Percentiles rank a stretch among this genome's conserved stretches.
phyloP scores from a whole-genome alignment of 345 rosid species.

The Noccaea bulbosa region DNA sequence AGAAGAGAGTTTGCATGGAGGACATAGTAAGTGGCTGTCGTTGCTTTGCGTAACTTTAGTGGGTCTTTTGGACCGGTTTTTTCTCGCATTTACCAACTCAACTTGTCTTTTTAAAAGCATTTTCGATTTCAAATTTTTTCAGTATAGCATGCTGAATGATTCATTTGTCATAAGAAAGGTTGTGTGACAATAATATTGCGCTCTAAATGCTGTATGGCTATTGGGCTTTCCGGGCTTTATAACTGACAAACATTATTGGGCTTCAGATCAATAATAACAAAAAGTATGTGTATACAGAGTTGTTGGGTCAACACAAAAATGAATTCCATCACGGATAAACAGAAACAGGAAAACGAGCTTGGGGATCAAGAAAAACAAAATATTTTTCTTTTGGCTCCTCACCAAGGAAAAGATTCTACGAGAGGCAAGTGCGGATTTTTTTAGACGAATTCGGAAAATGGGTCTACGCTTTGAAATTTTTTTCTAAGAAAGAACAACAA shows the following conservation, averaged over 20 bases:
- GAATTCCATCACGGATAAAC: background rate
- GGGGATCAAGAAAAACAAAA: conserved; percentile 14
- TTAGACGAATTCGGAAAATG: background rate
- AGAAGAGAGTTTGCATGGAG: conserved; percentile 31
- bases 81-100: conserved; percentile 32
- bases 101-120: background rate
- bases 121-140: too few relatives aligned
- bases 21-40: conserved; percentile 21
- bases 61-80: conserved; percentile 16
- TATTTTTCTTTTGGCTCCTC: conserved; percentile 16
- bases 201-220: too few relatives aligned
- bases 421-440: background rate
- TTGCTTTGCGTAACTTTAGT: conserved; percentile 38
- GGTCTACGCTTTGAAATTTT: background rate
- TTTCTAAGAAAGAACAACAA: background rate
- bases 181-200: too few relatives aligned
- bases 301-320: background rate
- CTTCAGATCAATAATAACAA: too few relatives aligned
- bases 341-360: conserved; percentile 25
- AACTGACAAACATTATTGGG: too few relatives aligned
- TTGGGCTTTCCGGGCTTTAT: too few relatives aligned
- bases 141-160: too few relatives aligned
- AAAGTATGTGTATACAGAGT: too few relatives aligned
- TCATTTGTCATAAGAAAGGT: too few relatives aligned
- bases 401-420: conserved; percentile 10